phyloP scores from a whole-genome alignment of 202 grass and related monocot genomes.

The Panicum hallii region DNA sequence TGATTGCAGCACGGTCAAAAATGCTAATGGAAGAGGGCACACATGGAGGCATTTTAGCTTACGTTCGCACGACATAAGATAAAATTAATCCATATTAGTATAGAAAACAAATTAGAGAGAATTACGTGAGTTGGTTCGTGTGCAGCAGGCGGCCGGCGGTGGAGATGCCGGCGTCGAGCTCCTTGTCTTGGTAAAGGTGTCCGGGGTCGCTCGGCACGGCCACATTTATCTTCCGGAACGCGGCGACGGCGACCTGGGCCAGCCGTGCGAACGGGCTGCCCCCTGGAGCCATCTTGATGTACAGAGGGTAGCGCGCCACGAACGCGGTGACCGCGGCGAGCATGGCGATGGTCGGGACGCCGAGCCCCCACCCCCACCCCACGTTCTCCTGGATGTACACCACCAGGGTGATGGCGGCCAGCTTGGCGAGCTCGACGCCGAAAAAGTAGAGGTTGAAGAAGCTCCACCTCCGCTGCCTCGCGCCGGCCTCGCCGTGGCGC shows the following conservation, averaged over 20 bases:
- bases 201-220: constrained; percentile 37
- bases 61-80: neutral
- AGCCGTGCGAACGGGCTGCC: constrained; percentile 64
- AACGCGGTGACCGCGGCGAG: constrained; percentile 62
- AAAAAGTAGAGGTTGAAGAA: constrained; percentile 92
- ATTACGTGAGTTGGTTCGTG: constrained; percentile 53
- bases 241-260: constrained; percentile 56
- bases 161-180: constrained; percentile 65
- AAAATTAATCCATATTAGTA: neutral
- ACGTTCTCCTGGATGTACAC: constrained; percentile 82
- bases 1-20: constrained; percentile 63
- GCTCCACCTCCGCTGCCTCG: constrained; percentile 41
- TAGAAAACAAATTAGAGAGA: neutral
- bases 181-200: constrained; percentile 61
- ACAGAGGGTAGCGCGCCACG: constrained; percentile 61
- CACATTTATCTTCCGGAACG: constrained; percentile 56
- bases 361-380: constrained; percentile 71
- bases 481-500: neutral
- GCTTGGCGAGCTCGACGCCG: constrained; percentile 61
- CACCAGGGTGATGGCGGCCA: constrained; percentile 55
- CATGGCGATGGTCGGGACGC: constrained; percentile 65
- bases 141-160: constrained; percentile 66
- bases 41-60: neutral
- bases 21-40: constrained; percentile 31
- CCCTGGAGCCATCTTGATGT: constrained; percentile 57